Evolutionary conservation across 495 filamentous ascomycete species (phyloP).

Genomic region (Cenococcum geophilum): DNA sequence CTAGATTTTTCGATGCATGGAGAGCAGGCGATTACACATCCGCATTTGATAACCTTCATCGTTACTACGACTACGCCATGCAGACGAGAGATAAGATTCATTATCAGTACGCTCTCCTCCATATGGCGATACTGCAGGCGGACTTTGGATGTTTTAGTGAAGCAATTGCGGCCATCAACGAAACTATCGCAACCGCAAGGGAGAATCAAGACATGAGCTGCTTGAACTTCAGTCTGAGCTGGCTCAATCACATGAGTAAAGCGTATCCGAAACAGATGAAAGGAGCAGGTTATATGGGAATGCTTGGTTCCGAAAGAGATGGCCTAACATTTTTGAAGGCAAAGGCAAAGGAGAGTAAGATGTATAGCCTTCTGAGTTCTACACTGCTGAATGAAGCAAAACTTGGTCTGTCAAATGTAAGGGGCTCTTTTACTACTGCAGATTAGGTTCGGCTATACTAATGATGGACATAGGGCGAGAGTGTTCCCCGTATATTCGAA

Average conservation of each 20-base stretch:
- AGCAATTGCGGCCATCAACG: conserved; percentile 87
- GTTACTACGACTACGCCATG: conserved; percentile 97
- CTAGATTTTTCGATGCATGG: conserved; percentile 83
- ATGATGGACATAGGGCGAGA: conserved; percentile 58
- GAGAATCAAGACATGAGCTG: conserved; percentile 90
- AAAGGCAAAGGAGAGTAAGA: conserved; percentile 80
- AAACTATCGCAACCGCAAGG: conserved; percentile 82
- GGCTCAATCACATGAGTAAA: conserved; percentile 93
- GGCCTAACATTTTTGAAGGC: conserved; percentile 76
- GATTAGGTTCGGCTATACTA: not conserved
- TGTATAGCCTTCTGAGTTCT: conserved; percentile 82
- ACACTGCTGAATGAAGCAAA: conserved; percentile 83
- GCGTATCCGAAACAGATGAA: conserved; percentile 72
- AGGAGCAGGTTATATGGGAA: conserved; percentile 61
- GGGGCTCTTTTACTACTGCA: conserved; percentile 10
- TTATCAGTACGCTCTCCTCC: conserved; percentile 95
- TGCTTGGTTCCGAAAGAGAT: conserved; percentile 74
- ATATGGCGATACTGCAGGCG: conserved; percentile 85
- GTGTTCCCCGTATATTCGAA: conserved; percentile 68
- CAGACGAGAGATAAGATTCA: conserved; percentile 76
- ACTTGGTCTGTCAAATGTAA: conserved; percentile 58
- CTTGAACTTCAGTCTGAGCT: conserved; percentile 90
- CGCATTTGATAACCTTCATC: conserved; percentile 84
- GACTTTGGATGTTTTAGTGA: conserved; percentile 91
- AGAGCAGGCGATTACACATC: conserved; percentile 81